Conservation (phyloP, 768 basidiomycete species). For the Boletus pseudopeckii region DNA sequence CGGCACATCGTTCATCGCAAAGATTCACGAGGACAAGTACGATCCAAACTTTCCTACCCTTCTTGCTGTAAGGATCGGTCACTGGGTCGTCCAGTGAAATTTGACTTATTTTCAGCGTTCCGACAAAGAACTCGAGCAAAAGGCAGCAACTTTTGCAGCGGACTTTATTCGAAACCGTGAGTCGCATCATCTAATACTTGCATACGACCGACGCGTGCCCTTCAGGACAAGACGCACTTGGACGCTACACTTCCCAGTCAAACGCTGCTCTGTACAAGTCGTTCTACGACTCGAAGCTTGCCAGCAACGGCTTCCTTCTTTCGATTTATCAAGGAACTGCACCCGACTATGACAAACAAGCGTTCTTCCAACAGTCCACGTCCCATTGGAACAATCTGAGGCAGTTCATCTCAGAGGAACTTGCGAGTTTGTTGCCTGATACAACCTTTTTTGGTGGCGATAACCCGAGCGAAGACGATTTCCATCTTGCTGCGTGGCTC, state of each 20-base stretch:
- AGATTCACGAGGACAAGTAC: slow-evolving; percentile 42
- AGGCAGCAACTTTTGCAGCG: slow-evolving; percentile 30
- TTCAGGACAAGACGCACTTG: slow-evolving; percentile 43
- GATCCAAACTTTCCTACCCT: slow-evolving; percentile 54
- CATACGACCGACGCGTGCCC: neutral
- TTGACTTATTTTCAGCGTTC: slow-evolving; percentile 34
- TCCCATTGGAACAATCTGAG: slow-evolving; percentile 38
- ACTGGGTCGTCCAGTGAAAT: neutral
- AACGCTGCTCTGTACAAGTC: slow-evolving; percentile 36
- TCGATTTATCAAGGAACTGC: slow-evolving; percentile 41
- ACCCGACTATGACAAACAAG: slow-evolving; percentile 32
- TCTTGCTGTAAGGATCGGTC: slow-evolving; percentile 32
- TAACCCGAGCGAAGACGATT: slow-evolving; percentile 50
- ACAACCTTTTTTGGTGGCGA: slow-evolving; percentile 48
- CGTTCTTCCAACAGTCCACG: slow-evolving; percentile 39
- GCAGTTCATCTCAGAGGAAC: slow-evolving; percentile 37
- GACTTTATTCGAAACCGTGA: slow-evolving; percentile 40
- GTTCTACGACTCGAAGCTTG: slow-evolving; percentile 44
- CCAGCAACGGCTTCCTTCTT: slow-evolving; percentile 38
- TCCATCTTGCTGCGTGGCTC: slow-evolving; percentile 53
- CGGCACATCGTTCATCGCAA: slow-evolving; percentile 35
- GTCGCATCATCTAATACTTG: slow-evolving; percentile 17
- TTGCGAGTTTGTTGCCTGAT: slow-evolving; percentile 40
- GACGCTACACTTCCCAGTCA: slow-evolving; percentile 33
- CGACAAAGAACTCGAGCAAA: slow-evolving; percentile 43